Conservation (phyloP, 2,329 filamentous ascomycete genomes). For the Lachnellula willkommii region DNA sequence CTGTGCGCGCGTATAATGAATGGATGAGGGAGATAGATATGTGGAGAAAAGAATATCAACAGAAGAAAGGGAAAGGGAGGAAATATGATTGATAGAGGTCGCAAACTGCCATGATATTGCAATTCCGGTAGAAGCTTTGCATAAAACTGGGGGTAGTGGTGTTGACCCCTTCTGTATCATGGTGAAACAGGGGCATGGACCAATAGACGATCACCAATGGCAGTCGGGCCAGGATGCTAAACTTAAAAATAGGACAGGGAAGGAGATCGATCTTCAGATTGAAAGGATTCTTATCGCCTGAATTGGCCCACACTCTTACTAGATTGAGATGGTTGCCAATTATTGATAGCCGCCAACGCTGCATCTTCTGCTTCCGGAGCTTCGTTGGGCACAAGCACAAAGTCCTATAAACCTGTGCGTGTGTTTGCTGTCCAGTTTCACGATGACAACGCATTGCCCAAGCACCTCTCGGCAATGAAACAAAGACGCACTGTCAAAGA, state of each 20-base stretch:
- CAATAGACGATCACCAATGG: background rate
- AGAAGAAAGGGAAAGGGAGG: constrained; percentile 3
- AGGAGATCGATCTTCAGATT: too few species aligned
- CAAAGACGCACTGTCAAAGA: constrained; percentile 7
- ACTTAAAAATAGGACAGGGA: background rate
- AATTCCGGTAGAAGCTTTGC: constrained; percentile 17
- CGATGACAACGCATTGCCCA: background rate
- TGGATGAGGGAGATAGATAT: constrained; percentile 8
- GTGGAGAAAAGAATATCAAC: constrained; percentile 1
- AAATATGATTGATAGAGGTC: constrained; percentile 13
- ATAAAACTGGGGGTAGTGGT: constrained; percentile 15
- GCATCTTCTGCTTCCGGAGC: too few species aligned
- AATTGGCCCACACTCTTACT: background rate
- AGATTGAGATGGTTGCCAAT: background rate
- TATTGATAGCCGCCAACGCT: background rate
- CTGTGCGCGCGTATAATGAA: constrained; percentile 20
- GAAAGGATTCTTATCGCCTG: background rate
- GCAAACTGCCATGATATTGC: constrained; percentile 19
- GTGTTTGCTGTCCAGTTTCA: constrained; percentile 1
- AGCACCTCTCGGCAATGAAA: constrained; percentile 10
- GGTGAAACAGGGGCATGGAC: constrained; percentile 14
- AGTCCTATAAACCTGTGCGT: background rate
- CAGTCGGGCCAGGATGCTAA: background rate
- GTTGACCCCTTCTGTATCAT: constrained; percentile 19
- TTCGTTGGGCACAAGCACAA: background rate